These are phyloP conservation scores for Ilyonectria robusta DNA, from an alignment of 2,329 filamentous ascomycete species.

Conservation along the genomic window DNA sequence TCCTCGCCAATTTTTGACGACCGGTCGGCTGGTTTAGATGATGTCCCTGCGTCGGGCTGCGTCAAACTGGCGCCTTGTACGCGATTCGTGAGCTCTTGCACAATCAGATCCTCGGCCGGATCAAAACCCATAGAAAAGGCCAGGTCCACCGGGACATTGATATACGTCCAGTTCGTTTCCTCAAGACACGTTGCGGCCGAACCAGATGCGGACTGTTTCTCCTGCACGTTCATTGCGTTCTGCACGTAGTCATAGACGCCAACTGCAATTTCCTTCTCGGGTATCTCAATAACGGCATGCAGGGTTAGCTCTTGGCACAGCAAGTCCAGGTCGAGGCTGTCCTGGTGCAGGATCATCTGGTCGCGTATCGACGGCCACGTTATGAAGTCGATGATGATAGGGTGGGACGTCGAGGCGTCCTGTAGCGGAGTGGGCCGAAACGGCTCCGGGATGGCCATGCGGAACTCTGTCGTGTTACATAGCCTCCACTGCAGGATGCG, in stretches of 20 bases:
- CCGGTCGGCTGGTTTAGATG: background rate
- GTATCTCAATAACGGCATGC: constrained; percentile 8
- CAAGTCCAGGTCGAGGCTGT: background rate
- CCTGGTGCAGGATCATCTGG: background rate
- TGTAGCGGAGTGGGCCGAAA: constrained; percentile 12
- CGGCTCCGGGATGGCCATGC: background rate
- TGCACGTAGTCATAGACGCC: constrained; percentile 6
- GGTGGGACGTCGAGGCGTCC: background rate
- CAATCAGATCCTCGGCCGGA: constrained; percentile 9
- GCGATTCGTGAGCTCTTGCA: constrained; percentile 2
- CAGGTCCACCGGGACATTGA: background rate
- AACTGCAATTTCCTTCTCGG: background rate
- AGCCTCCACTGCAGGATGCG: constrained; percentile 7
- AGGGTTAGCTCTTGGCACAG: constrained; percentile 13
- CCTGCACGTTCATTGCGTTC: background rate
- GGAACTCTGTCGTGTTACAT: constrained; percentile 2
- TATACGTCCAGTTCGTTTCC: background rate
- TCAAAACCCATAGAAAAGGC: background rate
- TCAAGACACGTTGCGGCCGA: background rate
- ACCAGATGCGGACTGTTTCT: background rate
- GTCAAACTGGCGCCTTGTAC: background rate
- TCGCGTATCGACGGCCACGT: constrained; percentile 12
- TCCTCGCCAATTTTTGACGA: background rate
- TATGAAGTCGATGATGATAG: constrained; percentile 16
- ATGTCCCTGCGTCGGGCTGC: background rate